phyloP scores from a whole-genome alignment of 306 rosid species.

The Begonia peltatifolia region DNA sequence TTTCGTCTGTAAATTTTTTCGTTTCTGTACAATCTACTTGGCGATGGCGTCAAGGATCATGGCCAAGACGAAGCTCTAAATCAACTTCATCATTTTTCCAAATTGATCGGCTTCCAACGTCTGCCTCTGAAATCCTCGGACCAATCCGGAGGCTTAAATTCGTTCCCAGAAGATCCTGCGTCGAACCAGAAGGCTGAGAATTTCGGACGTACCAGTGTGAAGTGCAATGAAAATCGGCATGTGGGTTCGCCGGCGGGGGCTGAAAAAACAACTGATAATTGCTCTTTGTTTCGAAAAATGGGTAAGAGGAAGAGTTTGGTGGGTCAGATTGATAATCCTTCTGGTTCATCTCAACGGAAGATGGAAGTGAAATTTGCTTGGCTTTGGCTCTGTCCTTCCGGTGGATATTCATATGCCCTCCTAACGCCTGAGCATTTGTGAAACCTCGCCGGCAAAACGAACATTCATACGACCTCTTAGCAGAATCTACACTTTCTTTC shows the following conservation, averaged over 20 bases:
- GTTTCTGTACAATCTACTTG: too few relatives aligned
- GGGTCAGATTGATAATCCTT: constrained; percentile 5
- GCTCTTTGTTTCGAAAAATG: neutral
- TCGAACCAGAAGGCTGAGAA: constrained; percentile 19
- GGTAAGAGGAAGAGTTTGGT: neutral
- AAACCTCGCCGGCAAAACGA: neutral
- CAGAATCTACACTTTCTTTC: constrained; percentile 8
- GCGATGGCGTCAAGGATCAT: constrained; percentile 23
- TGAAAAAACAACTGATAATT: constrained; percentile 16
- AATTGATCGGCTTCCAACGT: constrained; percentile 13
- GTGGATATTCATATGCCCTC: neutral
- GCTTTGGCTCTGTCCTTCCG: neutral
- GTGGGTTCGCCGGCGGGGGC: constrained; percentile 18
- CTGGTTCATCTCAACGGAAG: constrained; percentile 4
- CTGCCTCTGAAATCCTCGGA: constrained; percentile 17
- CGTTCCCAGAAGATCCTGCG: constrained; percentile 35
- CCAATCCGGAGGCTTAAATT: constrained; percentile 59
- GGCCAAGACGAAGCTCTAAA: constrained; percentile 87
- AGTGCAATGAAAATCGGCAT: constrained; percentile 1
- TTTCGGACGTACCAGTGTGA: constrained; percentile 12
- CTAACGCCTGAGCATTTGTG: neutral
- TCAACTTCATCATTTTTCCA: constrained; percentile 45
- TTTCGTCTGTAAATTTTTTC: too few relatives aligned
- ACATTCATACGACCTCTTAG: constrained; percentile 6
- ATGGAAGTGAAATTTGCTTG: neutral